Percentiles rank a stretch among this genome's conserved stretches.
phyloP scores from a whole-genome alignment of 208 protist genomes.

The Trypanosoma scelopori region DNA sequence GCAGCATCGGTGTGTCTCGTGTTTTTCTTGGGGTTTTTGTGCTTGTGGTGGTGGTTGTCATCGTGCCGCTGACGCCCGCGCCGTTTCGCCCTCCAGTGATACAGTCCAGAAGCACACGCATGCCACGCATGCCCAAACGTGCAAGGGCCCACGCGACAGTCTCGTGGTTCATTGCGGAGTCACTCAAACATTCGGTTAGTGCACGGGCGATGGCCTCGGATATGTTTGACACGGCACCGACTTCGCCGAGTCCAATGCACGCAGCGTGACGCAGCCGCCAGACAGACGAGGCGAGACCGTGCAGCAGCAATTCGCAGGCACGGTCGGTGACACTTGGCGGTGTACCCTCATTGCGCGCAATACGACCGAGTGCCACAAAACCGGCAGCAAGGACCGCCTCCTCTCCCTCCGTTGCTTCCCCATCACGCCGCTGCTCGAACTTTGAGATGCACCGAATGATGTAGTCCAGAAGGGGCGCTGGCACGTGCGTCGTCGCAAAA shows the following conservation, averaged over 20 bases:
- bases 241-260: constrained; percentile 52
- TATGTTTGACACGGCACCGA: constrained; percentile 29
- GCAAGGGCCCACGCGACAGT: constrained; percentile 56
- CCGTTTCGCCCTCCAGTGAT: neutral
- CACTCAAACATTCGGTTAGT: constrained; percentile 16
- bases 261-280: constrained; percentile 57
- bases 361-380: constrained; percentile 41
- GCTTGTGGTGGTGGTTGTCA: neutral
- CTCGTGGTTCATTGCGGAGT: constrained; percentile 30
- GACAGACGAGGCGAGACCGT: constrained; percentile 34
- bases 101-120: constrained; percentile 33
- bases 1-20: constrained; percentile 12
- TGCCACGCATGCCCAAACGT: constrained; percentile 44
- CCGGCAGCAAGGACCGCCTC: constrained; percentile 50
- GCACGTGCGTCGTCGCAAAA: constrained; percentile 46
- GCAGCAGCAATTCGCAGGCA: constrained; percentile 22
- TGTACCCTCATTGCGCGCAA: constrained; percentile 32
- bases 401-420: constrained; percentile 3
- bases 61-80: neutral
- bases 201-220: constrained; percentile 5
- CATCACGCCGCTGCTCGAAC: constrained; percentile 17
- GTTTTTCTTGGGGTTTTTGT: neutral
- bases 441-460: constrained; percentile 22
- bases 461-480: constrained; percentile 57
- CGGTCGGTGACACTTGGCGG: constrained; percentile 18